phyloP scores from a whole-genome alignment of 352 stramenopile species.

The Bremia lactucae region DNA sequence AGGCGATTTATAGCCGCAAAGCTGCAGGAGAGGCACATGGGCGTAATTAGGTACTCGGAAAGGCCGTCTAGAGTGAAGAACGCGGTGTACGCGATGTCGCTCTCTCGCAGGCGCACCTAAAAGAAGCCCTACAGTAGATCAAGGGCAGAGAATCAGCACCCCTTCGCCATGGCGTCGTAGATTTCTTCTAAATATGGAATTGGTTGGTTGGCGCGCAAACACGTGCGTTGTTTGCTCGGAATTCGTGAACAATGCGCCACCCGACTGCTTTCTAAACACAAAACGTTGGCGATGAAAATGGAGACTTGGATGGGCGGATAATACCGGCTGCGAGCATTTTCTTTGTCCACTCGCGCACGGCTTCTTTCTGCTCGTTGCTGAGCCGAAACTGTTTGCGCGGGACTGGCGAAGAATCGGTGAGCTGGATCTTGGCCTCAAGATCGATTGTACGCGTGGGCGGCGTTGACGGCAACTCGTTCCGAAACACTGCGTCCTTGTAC shows the following conservation, averaged over 20 bases:
- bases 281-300: no score
- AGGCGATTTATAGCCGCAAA: background rate
- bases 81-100: background rate
- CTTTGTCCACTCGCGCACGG: background rate
- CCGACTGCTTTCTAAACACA: conserved; percentile 1
- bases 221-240: background rate
- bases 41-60: background rate
- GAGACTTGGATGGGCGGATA: background rate
- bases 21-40: background rate
- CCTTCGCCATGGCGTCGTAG: background rate
- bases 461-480: background rate
- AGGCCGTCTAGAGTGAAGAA: background rate
- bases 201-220: background rate
- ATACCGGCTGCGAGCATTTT: background rate
- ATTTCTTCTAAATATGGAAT: conserved; percentile 1
- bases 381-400: background rate
- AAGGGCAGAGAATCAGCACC: background rate
- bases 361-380: background rate
- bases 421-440: no score
- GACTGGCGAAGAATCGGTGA: no score
- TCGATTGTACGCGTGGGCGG: no score
- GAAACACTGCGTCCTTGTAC: conserved; percentile 1
- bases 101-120: background rate
- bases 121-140: no score
- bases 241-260: conserved; percentile 1